A percentile compares a stretch with the other conserved stretches of the same genome.
These are phyloP conservation scores for Penicillium sp. DNA, from an alignment of 2,329 filamentous ascomycete genomes.

Conservation along the genomic window DNA sequence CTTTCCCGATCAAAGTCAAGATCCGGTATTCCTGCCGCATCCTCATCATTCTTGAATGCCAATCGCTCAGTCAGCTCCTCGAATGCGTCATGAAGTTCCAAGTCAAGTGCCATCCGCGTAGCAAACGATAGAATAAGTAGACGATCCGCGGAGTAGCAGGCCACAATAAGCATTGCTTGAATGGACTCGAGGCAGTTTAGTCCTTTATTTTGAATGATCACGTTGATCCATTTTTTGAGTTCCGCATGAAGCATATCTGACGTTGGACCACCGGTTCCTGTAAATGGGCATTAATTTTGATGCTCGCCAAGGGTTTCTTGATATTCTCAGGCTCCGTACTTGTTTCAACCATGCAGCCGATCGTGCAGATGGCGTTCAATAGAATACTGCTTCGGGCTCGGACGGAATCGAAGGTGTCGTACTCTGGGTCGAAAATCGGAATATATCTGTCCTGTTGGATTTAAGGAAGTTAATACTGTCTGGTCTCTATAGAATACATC, in stretches of 20 bases:
- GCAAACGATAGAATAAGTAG: slow-evolving; percentile 54
- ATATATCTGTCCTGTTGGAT: slow-evolving; percentile 48
- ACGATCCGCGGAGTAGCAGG: slow-evolving; percentile 55
- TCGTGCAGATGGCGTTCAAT: slow-evolving; percentile 54
- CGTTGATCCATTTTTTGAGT: slow-evolving; percentile 47
- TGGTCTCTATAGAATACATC: not conserved
- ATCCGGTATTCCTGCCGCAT: slow-evolving; percentile 11
- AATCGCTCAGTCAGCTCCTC: slow-evolving; percentile 38
- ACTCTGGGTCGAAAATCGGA: slow-evolving; percentile 48
- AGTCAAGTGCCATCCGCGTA: slow-evolving; percentile 52
- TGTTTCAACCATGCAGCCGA: slow-evolving; percentile 50
- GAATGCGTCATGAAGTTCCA: slow-evolving; percentile 48
- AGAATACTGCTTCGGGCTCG: slow-evolving; percentile 51
- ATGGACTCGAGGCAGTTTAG: slow-evolving; percentile 50
- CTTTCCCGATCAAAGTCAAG: slow-evolving; percentile 17
- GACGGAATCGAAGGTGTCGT: slow-evolving; percentile 51
- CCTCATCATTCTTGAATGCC: slow-evolving; percentile 26
- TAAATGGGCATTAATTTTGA: not conserved
- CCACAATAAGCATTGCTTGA: slow-evolving; percentile 54
- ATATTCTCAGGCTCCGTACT: slow-evolving; percentile 14
- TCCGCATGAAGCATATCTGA: slow-evolving; percentile 49
- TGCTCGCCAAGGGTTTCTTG: not conserved
- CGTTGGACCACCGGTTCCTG: slow-evolving; percentile 31
- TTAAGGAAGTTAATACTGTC: not conserved
- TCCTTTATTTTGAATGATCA: slow-evolving; percentile 44